Conservation (phyloP, 2,329 filamentous ascomycete species). For the Calonectria honghensis region DNA sequence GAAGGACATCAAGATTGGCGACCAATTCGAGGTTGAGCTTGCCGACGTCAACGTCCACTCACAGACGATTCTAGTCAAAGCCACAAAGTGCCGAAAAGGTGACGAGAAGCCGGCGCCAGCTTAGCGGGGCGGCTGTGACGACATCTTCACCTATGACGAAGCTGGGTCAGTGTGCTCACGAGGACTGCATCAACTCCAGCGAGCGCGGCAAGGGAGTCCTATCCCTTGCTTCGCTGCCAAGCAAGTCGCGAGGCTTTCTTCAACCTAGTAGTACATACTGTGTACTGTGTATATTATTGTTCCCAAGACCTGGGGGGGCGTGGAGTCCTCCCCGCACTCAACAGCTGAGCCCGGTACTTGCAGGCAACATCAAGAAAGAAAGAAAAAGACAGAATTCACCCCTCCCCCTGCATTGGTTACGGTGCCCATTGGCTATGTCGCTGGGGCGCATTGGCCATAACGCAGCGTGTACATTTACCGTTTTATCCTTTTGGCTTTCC, state of each 20-base stretch:
- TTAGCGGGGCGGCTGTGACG: slow-evolving; percentile 1
- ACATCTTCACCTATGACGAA: neutral
- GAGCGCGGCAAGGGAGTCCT: neutral
- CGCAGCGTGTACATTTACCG: neutral
- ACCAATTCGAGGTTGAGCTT: slow-evolving; percentile 75
- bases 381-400: neutral
- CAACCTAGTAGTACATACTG: slow-evolving; percentile 19
- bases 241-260: neutral
- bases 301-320: slow-evolving; percentile 16
- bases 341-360: neutral
- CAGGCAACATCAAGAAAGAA: neutral
- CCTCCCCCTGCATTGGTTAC: slow-evolving; percentile 34
- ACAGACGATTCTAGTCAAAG: slow-evolving; percentile 68
- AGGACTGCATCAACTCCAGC: neutral
- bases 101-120: slow-evolving; percentile 14
- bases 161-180: neutral
- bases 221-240: neutral
- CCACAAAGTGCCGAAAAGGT: slow-evolving; percentile 57
- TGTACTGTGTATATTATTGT: slow-evolving; percentile 28
- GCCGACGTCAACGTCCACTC: slow-evolving; percentile 71
- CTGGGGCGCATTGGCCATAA: slow-evolving; percentile 28
- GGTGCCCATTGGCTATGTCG: slow-evolving; percentile 14
- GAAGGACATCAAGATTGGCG: slow-evolving; percentile 68
- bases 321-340: slow-evolving; percentile 38
- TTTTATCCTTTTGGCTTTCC: slow-evolving; percentile 4